These are phyloP conservation scores for Candida hispaniensis DNA, from an alignment of 805 yeast genomes.

Conservation along the genomic window DNA sequence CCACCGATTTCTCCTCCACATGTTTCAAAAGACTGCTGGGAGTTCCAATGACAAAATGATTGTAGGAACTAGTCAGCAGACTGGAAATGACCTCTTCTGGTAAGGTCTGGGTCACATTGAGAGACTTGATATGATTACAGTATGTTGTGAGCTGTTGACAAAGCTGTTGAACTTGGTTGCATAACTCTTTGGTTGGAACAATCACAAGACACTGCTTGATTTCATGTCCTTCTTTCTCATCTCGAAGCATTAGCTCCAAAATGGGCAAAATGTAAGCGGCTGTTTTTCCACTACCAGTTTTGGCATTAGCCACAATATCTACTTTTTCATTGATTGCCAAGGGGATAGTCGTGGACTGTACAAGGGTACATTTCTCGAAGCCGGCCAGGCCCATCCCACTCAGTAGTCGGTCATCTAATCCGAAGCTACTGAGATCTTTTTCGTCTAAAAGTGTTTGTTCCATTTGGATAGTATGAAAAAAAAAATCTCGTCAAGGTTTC, in stretches of 20 bases:
- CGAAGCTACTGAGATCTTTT: slow-evolving; percentile 53
- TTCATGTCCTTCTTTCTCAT: slow-evolving; percentile 21
- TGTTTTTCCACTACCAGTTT: slow-evolving; percentile 94
- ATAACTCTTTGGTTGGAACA: slow-evolving; percentile 89
- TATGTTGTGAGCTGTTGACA: slow-evolving; percentile 55
- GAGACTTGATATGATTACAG: slow-evolving; percentile 52
- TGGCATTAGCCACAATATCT: slow-evolving; percentile 87
- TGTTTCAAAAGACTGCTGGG: slow-evolving; percentile 63
- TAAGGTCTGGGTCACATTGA: slow-evolving; percentile 58
- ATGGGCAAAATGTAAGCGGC: slow-evolving; percentile 85
- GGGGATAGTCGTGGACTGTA: slow-evolving; percentile 87
- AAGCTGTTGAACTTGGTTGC: slow-evolving; percentile 71
- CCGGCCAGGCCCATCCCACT: slow-evolving; percentile 80
- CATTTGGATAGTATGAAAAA: slow-evolving; percentile 1
- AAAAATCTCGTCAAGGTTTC: background rate
- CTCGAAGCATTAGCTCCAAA: slow-evolving; percentile 55
- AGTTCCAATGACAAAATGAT: slow-evolving; percentile 72
- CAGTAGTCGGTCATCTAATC: slow-evolving; percentile 67
- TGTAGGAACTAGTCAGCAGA: slow-evolving; percentile 63
- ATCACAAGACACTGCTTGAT: slow-evolving; percentile 43
- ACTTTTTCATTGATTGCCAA: slow-evolving; percentile 80
- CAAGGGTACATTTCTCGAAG: slow-evolving; percentile 75
- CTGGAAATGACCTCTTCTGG: slow-evolving; percentile 64
- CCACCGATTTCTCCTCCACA: slow-evolving; percentile 37
- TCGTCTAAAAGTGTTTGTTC: slow-evolving; percentile 4